Evolutionary conservation across 1,284 basidiomycete species (phyloP), one percentile per base, ranked within the genome.

Genomic region (Phylloporus sp.): DNA sequence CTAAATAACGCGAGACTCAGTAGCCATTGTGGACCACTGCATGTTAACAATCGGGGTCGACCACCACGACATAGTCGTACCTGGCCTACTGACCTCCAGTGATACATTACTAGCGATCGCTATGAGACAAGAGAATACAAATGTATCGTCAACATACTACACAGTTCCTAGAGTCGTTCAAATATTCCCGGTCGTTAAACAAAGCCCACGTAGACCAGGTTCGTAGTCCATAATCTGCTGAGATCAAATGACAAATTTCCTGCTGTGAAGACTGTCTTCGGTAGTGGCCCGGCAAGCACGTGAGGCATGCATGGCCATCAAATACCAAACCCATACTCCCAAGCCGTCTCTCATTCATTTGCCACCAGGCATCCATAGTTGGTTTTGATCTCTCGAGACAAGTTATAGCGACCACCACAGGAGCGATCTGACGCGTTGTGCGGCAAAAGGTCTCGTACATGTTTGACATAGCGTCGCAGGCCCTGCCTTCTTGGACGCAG

Each of bases 301-400:
- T 76, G 49, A 74, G 40, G 54, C 72, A 74, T 17, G 63, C 76
- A 51, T 69, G 56, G 2, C 65, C 73, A 11, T 72, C 68, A 47
- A 78, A 76, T 20, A 28, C 37, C 7, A 70, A 37, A 24, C 69
- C 72, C 29, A 68, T 12, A 1, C 47, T 2, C 15, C 17, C 24
- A 7, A 76, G 65, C 18, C 2, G 6, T 28, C 37, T 57, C 47
- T 70, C 63, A 40, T 78, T 78, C 10, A 10, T 7, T 22, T 64
- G 51, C 77, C 75, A 77, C 75, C 75, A 77, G 2, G 63, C 24
- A 1, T 77, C 75, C 76, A 77, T 78, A 2, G 65, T 53, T 8
- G 66, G 67, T 37, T 72, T 67, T 13, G 7, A 18, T 37, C 51
- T 62, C 56, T 78, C 76, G 17, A 76, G 66, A 39, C 66, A 58